Percentiles rank a stretch among this genome's conserved stretches.
These are phyloP conservation scores for Larix sibirica DNA, from an alignment of 83 land plant genomes.

Conservation along the genomic window DNA sequence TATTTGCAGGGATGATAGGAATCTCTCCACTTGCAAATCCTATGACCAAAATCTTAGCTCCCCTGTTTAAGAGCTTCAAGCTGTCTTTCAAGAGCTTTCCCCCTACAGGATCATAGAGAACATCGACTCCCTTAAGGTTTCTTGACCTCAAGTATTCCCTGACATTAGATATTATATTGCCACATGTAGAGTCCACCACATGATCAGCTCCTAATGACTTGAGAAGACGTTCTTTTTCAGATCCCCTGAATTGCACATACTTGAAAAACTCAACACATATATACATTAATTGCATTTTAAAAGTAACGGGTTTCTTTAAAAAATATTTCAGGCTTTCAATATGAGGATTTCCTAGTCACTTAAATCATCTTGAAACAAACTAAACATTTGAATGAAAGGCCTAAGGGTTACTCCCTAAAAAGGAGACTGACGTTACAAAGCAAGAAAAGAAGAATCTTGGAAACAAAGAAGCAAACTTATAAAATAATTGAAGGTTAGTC, in stretches of 20 bases:
- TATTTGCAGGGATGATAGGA: constrained; percentile 91
- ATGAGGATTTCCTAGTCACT: not conserved
- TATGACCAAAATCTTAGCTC: constrained; percentile 84
- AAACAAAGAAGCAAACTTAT: not conserved
- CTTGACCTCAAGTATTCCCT: constrained; percentile 69
- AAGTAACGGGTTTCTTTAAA: not conserved
- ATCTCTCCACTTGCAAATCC: constrained; percentile 98
- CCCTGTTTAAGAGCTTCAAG: constrained; percentile 92
- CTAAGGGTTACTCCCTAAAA: not conserved
- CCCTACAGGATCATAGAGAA: constrained; percentile 98
- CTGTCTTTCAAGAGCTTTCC: constrained; percentile 84
- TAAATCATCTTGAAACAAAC: not conserved
- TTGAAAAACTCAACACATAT: not conserved
- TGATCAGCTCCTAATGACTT: constrained; percentile 81
- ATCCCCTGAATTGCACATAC: constrained; percentile 64
- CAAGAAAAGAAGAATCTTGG: not conserved
- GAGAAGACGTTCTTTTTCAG: constrained; percentile 68
- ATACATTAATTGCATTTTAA: not conserved
- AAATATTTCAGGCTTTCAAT: not conserved
- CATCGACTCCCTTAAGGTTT: constrained; percentile 93
- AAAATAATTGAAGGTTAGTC: not conserved
- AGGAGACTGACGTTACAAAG: not conserved
- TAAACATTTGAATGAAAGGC: not conserved
- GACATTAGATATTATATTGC: constrained; percentile 56
- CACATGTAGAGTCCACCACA: constrained; percentile 69